Evolutionary conservation across 1,139 yeast genomes (phyloP).

Genomic region (Protomyces inundatus): DNA sequence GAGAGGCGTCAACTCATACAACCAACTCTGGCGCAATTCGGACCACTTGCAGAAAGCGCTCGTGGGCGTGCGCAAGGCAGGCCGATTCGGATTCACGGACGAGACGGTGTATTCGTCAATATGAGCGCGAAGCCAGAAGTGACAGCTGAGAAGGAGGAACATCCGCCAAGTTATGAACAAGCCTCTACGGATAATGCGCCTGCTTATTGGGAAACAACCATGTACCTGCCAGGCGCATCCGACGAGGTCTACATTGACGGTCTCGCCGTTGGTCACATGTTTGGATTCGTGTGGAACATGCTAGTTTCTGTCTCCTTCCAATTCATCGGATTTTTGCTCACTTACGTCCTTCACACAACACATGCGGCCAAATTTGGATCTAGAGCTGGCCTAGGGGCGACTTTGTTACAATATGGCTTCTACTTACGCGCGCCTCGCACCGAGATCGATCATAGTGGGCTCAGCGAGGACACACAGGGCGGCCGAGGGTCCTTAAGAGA

Average conservation of each 20-base stretch:
- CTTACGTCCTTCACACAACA: conserved; percentile 87
- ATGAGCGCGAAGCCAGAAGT: conserved; percentile 76
- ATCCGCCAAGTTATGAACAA: conserved; percentile 86
- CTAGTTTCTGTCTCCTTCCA: conserved; percentile 81
- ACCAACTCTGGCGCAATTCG: conserved; percentile 20
- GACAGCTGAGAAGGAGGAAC: conserved; percentile 39
- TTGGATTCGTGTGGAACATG: conserved; percentile 84
- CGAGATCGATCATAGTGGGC: conserved; percentile 38
- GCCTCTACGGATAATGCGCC: conserved; percentile 95
- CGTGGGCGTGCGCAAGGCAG: neutral
- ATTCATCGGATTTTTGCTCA: conserved; percentile 84
- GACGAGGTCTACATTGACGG: conserved; percentile 95
- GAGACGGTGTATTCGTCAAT: conserved; percentile 91
- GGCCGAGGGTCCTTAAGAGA: conserved; percentile 37
- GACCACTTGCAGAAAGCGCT: conserved; percentile 6
- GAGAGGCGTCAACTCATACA: conserved; percentile 6
- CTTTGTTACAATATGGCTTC: conserved; percentile 73
- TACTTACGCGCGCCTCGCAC: conserved; percentile 54
- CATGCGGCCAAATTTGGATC: conserved; percentile 98
- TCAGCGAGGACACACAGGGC: conserved; percentile 43
- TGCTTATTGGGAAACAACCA: conserved; percentile 92
- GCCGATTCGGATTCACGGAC: conserved; percentile 30
- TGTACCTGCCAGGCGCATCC: conserved; percentile 70
- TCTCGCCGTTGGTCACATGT: conserved; percentile 87
- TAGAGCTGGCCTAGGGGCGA: conserved; percentile 83